phyloP scores from a whole-genome alignment of 306 rosid species.

The Glycine soja region DNA sequence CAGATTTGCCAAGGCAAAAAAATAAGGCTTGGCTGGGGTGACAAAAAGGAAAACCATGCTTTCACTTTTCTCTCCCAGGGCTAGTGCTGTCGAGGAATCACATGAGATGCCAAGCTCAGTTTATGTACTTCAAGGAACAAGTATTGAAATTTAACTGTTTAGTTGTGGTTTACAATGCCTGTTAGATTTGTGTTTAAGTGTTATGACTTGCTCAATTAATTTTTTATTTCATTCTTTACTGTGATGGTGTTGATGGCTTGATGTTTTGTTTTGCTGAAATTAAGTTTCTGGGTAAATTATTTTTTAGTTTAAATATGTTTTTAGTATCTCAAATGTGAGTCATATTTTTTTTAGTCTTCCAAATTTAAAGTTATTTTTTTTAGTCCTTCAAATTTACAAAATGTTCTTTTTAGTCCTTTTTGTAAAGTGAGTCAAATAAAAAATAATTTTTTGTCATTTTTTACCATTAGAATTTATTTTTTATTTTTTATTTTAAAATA shows the following conservation, averaged over 20 bases:
- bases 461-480: too few relatives aligned
- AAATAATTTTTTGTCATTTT: too few relatives aligned
- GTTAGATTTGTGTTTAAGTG: conserved; percentile 13
- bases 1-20: conserved; percentile 94
- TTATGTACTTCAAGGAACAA: conserved; percentile 27
- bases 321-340: too few relatives aligned
- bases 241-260: conserved; percentile 8
- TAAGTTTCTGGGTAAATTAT: too few relatives aligned
- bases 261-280: conserved; percentile 20
- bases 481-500: too few relatives aligned
- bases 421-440: too few relatives aligned
- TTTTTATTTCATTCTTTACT: background rate
- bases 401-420: too few relatives aligned
- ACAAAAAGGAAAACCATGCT: background rate
- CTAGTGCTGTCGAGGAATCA: background rate
- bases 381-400: too few relatives aligned
- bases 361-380: too few relatives aligned
- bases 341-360: too few relatives aligned
- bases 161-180: conserved; percentile 18
- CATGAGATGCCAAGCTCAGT: conserved; percentile 27
- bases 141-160: conserved; percentile 10
- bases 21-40: conserved; percentile 55
- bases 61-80: conserved; percentile 16
- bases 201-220: conserved; percentile 16
- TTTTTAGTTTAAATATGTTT: too few relatives aligned